Evolutionary conservation across 2,329 filamentous ascomycete genomes (phyloP).

Genomic region (Aspergillus sp.): DNA sequence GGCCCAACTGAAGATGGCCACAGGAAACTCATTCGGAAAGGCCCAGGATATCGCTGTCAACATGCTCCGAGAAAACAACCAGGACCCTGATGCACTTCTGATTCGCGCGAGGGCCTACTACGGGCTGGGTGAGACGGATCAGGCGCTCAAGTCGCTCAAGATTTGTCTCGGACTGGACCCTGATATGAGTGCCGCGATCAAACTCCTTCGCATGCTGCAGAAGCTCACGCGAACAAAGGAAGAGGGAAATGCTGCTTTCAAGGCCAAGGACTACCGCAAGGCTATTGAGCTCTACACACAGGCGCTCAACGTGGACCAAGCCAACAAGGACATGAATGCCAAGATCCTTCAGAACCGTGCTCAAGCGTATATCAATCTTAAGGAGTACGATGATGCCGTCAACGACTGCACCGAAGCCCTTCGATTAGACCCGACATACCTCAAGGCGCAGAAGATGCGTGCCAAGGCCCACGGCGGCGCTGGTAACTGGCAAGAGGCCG

Average conservation of each 20-base stretch:
- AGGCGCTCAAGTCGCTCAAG: constrained; percentile 88
- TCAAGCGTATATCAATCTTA: constrained; percentile 74
- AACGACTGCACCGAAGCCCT: constrained; percentile 83
- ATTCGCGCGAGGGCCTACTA: constrained; percentile 86
- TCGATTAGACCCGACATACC: constrained; percentile 77
- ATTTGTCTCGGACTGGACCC: constrained; percentile 88
- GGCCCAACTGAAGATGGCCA: constrained; percentile 89
- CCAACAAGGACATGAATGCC: constrained; percentile 88
- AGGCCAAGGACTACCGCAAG: constrained; percentile 73
- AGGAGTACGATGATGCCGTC: constrained; percentile 79
- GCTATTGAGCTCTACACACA: constrained; percentile 83
- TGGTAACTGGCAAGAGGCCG: constrained; percentile 88
- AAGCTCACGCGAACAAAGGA: constrained; percentile 92
- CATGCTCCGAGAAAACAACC: constrained; percentile 78
- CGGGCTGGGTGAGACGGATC: constrained; percentile 89
- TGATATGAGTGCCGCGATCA: constrained; percentile 84
- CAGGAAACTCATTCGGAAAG: constrained; percentile 82
- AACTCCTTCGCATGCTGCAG: constrained; percentile 84
- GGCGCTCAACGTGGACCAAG: constrained; percentile 80
- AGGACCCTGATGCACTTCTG: constrained; percentile 91
- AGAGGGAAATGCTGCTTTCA: constrained; percentile 88
- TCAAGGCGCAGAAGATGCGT: constrained; percentile 89
- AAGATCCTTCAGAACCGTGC: constrained; percentile 95
- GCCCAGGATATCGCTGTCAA: constrained; percentile 91
- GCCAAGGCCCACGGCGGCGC: constrained; percentile 84